Percentiles rank a stretch among this genome's conserved stretches.
phyloP scores from a whole-genome alignment of 768 basidiomycete genomes.

The Leucosporidium scottii region DNA sequence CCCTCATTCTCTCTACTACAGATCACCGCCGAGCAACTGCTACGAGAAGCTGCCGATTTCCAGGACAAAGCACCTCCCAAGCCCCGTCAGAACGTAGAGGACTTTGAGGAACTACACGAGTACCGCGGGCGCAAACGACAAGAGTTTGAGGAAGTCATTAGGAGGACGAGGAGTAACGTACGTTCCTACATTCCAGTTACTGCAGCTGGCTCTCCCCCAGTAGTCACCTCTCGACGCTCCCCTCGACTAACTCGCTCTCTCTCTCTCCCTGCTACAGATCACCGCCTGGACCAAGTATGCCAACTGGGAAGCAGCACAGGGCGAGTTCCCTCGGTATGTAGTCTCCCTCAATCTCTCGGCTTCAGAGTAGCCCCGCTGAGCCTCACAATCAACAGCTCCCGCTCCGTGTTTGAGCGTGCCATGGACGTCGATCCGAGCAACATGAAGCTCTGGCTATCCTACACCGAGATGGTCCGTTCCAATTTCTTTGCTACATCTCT shows the following conservation, averaged over 20 bases:
- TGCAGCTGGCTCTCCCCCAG: no score
- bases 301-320: slow-evolving; percentile 78
- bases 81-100: slow-evolving; percentile 90
- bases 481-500: not conserved
- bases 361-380: no score
- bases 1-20: slow-evolving; percentile 40
- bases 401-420: slow-evolving; percentile 93
- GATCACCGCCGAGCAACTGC: slow-evolving; percentile 97
- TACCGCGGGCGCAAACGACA: slow-evolving; percentile 77
- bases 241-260: no score
- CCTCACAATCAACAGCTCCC: slow-evolving; percentile 46
- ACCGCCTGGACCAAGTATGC: slow-evolving; percentile 51
- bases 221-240: no score
- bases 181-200: no score
- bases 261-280: slow-evolving; percentile 39
- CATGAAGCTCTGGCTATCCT: slow-evolving; percentile 85
- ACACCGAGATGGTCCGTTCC: slow-evolving; percentile 68
- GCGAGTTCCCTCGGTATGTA: slow-evolving; percentile 71
- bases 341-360: no score
- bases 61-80: slow-evolving; percentile 88
- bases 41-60: slow-evolving; percentile 96
- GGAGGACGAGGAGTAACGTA: slow-evolving; percentile 44
- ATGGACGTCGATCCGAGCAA: slow-evolving; percentile 88
- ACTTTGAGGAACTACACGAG: slow-evolving; percentile 77
- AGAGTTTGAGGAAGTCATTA: slow-evolving; percentile 73